Percentiles rank a stretch among this genome's conserved stretches.
These are phyloP conservation scores for Suhomyces kunorum DNA, from an alignment of 1,139 yeast species.

Conservation along the genomic window DNA sequence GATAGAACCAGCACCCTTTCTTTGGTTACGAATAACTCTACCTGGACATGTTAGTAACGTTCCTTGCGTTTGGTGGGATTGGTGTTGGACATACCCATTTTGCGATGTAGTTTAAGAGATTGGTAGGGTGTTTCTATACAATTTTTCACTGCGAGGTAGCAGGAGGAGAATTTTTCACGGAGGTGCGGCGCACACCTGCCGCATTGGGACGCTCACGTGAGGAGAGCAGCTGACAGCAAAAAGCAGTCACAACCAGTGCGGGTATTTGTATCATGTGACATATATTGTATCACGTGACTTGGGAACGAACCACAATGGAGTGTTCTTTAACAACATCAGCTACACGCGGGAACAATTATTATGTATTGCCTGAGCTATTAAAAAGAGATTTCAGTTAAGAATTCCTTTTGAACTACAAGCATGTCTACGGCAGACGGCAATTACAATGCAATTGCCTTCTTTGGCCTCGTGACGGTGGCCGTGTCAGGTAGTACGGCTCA, in stretches of 20 bases:
- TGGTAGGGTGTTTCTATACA: slow-evolving; percentile 9
- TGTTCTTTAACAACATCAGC: no score
- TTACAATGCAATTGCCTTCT: no score
- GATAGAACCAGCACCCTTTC: slow-evolving; percentile 99
- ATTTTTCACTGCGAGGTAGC: slow-evolving; percentile 11
- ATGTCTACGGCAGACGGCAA: no score
- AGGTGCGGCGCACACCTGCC: slow-evolving; percentile 11
- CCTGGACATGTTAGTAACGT: slow-evolving; percentile 55
- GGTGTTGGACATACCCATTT: slow-evolving; percentile 17
- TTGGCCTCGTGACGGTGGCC: no score
- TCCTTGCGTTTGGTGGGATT: not conserved
- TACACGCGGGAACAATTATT: no score
- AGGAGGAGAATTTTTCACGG: slow-evolving; percentile 12
- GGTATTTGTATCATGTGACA: no score
- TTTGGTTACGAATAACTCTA: slow-evolving; percentile 99
- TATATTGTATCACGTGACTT: slow-evolving; percentile 3
- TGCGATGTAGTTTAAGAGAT: slow-evolving; percentile 15
- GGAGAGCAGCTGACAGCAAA: slow-evolving; percentile 1
- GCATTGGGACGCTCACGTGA: slow-evolving; percentile 5
- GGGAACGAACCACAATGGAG: no score
- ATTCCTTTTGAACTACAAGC: slow-evolving; percentile 16
- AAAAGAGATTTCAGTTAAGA: slow-evolving; percentile 18
- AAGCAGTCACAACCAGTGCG: slow-evolving; percentile 16
- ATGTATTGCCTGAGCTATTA: slow-evolving; percentile 10
- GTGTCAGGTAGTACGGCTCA: not conserved